A percentile compares a stretch with the other conserved stretches of the same genome.
phyloP scores from a whole-genome alignment of 2,329 filamentous ascomycete species.

The Colletotrichum higginsianum region DNA sequence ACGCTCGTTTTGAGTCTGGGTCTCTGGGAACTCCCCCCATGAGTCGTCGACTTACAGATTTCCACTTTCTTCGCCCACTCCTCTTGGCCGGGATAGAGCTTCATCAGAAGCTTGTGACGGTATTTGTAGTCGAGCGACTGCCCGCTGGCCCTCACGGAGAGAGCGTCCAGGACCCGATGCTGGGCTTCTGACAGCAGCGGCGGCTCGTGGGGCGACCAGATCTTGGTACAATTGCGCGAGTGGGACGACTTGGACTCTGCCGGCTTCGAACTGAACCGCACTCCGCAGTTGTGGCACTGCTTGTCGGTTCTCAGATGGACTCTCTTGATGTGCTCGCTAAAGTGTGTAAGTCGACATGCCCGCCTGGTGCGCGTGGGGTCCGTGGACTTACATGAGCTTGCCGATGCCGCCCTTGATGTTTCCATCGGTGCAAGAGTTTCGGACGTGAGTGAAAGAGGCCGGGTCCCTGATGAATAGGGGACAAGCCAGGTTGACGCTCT shows the following conservation, averaged over 20 bases:
- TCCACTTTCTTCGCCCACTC: conserved; percentile 39
- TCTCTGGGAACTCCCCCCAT: too few relatives aligned
- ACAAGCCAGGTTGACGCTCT: conserved; percentile 39
- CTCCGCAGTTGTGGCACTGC: conserved; percentile 40
- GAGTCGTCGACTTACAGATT: conserved; percentile 28
- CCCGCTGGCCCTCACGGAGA: conserved; percentile 36
- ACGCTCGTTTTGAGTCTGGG: too few relatives aligned
- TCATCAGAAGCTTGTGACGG: conserved; percentile 39
- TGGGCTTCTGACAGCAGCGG: conserved; percentile 35
- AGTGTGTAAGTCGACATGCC: conserved; percentile 13
- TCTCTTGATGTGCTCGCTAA: conserved; percentile 38
- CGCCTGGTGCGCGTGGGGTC: not conserved
- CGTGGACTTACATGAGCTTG: conserved; percentile 37
- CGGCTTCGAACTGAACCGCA: conserved; percentile 35
- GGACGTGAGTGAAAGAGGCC: conserved; percentile 35
- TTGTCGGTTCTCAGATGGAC: conserved; percentile 41
- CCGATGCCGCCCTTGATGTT: conserved; percentile 41
- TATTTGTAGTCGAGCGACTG: conserved; percentile 40
- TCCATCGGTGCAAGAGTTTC: conserved; percentile 38
- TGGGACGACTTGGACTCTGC: conserved; percentile 39
- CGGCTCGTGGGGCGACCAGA: conserved; percentile 32
- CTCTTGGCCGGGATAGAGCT: conserved; percentile 38
- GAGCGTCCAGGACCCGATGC: conserved; percentile 34
- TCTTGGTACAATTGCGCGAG: conserved; percentile 32
- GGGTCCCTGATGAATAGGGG: conserved; percentile 39